A percentile compares a stretch with the other conserved stretches of the same genome.
phyloP scores from a whole-genome alignment of 208 protist genomes.

The Herpetomonas tarakana region DNA sequence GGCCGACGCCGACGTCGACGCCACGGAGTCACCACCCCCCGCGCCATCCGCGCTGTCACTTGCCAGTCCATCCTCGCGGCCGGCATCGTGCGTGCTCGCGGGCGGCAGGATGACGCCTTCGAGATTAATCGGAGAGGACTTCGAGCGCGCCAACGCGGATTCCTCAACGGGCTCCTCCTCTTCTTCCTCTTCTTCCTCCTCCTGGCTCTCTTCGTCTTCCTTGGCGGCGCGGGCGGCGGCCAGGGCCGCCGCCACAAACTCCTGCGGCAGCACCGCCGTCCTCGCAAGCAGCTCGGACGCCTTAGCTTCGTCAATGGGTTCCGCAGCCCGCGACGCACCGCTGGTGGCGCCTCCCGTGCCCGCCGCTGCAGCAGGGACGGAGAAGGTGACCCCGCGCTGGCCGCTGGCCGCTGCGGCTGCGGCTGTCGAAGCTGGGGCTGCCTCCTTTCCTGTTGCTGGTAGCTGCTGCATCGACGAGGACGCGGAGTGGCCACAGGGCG shows the following conservation, averaged over 20 bases:
- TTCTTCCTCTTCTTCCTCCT: constrained; percentile 1
- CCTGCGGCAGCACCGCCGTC: constrained; percentile 39
- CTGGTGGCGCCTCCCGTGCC: background rate
- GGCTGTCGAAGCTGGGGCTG: background rate
- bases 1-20: background rate
- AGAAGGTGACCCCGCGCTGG: background rate
- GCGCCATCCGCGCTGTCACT: background rate
- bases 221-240: constrained; percentile 7
- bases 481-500: no score
- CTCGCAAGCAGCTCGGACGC: constrained; percentile 27
- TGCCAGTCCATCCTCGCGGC: no score
- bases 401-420: background rate
- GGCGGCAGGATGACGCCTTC: background rate
- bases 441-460: no score
- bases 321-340: background rate
- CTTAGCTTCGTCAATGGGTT: background rate
- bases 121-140: background rate
- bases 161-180: background rate
- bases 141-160: background rate
- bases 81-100: no score
- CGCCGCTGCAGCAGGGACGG: background rate
- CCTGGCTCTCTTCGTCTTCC: background rate
- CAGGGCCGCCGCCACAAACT: constrained; percentile 51
- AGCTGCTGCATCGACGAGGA: no score
- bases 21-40: background rate